Evolutionary conservation across 345 rosid species (phyloP).

Genomic region (Pistacia atlantica): DNA sequence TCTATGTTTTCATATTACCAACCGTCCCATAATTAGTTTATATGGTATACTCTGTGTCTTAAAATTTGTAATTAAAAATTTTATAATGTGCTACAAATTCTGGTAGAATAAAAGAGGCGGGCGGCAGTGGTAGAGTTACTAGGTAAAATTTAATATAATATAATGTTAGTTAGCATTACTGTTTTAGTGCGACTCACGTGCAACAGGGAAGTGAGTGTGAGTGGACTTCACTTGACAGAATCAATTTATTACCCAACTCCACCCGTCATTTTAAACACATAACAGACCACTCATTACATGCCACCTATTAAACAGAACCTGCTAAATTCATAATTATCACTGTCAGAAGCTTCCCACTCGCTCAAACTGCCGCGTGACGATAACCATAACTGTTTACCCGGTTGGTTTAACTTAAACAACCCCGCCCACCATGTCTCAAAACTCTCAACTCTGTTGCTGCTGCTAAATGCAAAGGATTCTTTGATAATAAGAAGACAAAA

Average conservation of each 20-base stretch:
- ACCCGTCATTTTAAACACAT: slow-evolving; percentile 21
- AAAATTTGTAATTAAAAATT: no score
- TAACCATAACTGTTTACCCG: neutral
- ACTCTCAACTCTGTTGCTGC: neutral
- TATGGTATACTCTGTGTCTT: no score
- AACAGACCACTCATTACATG: slow-evolving; percentile 49
- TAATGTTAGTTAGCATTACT: neutral
- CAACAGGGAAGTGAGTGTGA: slow-evolving; percentile 16
- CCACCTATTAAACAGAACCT: neutral
- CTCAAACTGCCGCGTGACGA: slow-evolving; percentile 1
- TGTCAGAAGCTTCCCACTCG: neutral
- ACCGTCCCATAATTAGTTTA: no score
- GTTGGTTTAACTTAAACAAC: neutral
- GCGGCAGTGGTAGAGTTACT: neutral
- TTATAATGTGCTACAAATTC: no score
- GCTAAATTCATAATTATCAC: neutral
- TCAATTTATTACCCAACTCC: slow-evolving; percentile 15
- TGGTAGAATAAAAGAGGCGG: no score
- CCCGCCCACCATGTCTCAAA: neutral
- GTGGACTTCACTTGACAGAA: slow-evolving; percentile 28
- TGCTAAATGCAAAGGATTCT: neutral
- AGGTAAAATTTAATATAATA: neutral
- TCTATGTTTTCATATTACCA: no score
- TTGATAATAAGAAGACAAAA: neutral
- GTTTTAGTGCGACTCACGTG: slow-evolving; percentile 46